Evolutionary conservation across 495 filamentous ascomycete species (phyloP), one percentile per base, ranked within the genome.

Genomic region (Penicillium paradoxum): DNA sequence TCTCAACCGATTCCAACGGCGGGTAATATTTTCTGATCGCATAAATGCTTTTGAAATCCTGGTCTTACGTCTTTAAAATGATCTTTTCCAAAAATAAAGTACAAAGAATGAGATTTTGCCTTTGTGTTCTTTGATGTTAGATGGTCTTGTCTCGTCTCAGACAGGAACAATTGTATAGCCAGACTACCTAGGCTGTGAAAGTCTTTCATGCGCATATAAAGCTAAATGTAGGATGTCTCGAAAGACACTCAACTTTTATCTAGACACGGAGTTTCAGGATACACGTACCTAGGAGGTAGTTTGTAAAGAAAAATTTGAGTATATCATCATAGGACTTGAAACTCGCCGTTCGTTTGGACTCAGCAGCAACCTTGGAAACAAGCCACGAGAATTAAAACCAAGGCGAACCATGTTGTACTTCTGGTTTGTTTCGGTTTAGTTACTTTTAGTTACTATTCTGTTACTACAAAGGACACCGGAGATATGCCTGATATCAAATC

Each of bases 41-140:
- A 49, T 50, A 15, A 34, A 51, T 40, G 39, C 29, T 24, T 34
- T 34, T 38, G 29, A 51, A 15, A 24, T 13, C 19, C 19, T 51
- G 39, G 27, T 42, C 25, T 41, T 14, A 41, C 8, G 1, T 40
- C 38, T 51, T 34, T n/a, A 29, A 27, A 33, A 51, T 34, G 15
- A 15, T 32, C 9, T 33, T 53, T 33, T 53, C 15, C 33, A 47
- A 45, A 54, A 52, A 48, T 18, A 54, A 40, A 18, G 7, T 25
- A 49, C 49, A 33, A 51, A 17, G 38, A 43, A 53, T 52, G 21
- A 52, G 43, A 45, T 45, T 6, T 15, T 11, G 11, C 44, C 30
- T 38, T 34, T 51, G 25, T 15, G 25, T 17, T 33, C 49, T 34
- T 33, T 42, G 27, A 34, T 9, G 17, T n/a, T 11, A 13, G 19